Evolutionary conservation across 2,329 filamentous ascomycete genomes (phyloP).

Genomic region (Alternaria gaisen): DNA sequence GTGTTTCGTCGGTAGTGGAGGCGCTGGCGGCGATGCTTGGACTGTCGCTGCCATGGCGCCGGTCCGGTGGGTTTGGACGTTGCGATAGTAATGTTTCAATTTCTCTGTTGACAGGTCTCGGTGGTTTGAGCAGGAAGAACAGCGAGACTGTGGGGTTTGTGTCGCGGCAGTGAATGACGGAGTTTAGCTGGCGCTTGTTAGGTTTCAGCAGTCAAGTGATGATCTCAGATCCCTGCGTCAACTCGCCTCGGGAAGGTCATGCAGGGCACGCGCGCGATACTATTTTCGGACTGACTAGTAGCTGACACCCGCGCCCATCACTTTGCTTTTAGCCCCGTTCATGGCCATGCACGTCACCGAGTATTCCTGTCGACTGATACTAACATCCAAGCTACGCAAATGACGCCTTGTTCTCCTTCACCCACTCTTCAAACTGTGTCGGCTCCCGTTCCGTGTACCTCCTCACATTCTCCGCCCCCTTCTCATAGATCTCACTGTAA

Average conservation of each 20-base stretch:
- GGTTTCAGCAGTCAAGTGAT: conserved; percentile 15
- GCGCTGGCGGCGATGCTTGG: conserved; percentile 28
- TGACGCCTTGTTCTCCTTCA: conserved; percentile 4
- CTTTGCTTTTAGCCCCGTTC: conserved; percentile 2
- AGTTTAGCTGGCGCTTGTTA: conserved; percentile 10
- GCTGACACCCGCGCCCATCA: not conserved
- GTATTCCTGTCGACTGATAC: not conserved
- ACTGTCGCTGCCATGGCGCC: conserved; percentile 31
- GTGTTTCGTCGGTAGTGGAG: conserved; percentile 30
- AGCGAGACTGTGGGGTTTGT: conserved; percentile 12
- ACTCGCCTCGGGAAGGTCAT: conserved; percentile 1
- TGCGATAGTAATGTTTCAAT: not conserved
- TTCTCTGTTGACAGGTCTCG: not conserved
- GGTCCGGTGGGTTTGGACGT: not conserved
- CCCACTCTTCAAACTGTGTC: conserved; percentile 16
- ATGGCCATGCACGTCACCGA: not conserved
- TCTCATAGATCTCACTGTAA: conserved; percentile 33
- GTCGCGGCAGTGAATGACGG: conserved; percentile 2
- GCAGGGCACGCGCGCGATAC: conserved; percentile 17
- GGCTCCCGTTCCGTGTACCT: conserved; percentile 16
- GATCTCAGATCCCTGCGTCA: conserved; percentile 11
- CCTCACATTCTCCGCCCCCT: conserved; percentile 26
- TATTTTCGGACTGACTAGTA: not conserved
- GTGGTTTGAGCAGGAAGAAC: not conserved
- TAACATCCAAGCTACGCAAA: not conserved